Evolutionary conservation across 306 rosid genomes (phyloP), one percentile per base, ranked within the genome.

Genomic region (Vachellia collinsii): DNA sequence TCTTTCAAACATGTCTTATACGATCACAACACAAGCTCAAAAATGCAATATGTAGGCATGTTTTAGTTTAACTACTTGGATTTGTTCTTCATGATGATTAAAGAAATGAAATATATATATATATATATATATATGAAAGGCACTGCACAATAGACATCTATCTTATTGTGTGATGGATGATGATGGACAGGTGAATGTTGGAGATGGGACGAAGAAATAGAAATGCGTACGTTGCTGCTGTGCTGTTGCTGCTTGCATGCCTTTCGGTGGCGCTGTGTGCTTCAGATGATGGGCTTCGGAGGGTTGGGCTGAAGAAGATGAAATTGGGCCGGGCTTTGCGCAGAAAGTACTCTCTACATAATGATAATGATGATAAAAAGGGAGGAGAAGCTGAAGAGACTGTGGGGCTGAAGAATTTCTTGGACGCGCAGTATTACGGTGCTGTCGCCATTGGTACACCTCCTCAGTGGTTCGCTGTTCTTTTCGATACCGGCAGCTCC

Each of bases 371-470:
- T 29, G n/a, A n/a, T 29, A 74, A 79, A 66, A 86, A 83, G 25
- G 20, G 79, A 5, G 92, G 77, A 42, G 88, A 82, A 8, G 94
- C 88, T 10, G 96, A 93, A 63, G 96, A 95, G 70, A 88, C 89
- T 74, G 94, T 93, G 42, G 79, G 85, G 0, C 83, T 93, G 1
- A 95, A 93, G 82, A 93, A 95, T 84, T 95, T 88, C 88, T 71
- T 95, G 84, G 98, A 95, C 84, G 98, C 99, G 81, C 99, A 95
- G 86, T 95, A 95, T 79, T 93, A 75, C 66, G 99, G 99, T 41
- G 99, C 93, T 84, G 93, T 95, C 54, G 79, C 79, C 41, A 89
- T 95, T 59, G 99, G 99, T 36, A 89, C 89, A 66, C 90, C 99
- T 37, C 92, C 96, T 61, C 99, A 95, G 83, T 87, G 77, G 77